Evolutionary conservation across 371 early-diverging fungal species (phyloP).

Genomic region (Mucor saturninus): DNA sequence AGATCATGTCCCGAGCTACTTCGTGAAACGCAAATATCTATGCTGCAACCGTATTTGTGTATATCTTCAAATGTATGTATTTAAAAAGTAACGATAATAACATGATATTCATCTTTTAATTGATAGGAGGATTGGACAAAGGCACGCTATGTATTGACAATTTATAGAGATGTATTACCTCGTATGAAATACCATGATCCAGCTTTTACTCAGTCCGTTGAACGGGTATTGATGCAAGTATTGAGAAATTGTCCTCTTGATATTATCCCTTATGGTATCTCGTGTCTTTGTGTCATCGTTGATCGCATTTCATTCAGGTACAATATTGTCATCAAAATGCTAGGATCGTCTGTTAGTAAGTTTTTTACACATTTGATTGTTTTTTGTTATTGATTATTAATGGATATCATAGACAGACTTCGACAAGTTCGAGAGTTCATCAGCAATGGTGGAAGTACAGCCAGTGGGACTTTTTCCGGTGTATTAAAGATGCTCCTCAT

Average conservation of each 20-base stretch:
- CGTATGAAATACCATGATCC: constrained; percentile 59
- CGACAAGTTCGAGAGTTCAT: constrained; percentile 35
- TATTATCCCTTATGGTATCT: constrained; percentile 70
- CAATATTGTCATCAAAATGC: constrained; percentile 65
- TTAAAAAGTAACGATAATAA: neutral
- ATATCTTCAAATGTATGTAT: constrained; percentile 38
- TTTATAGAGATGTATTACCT: constrained; percentile 66
- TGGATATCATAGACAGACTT: constrained; percentile 29
- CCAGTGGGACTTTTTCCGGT: constrained; percentile 12
- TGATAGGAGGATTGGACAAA: constrained; percentile 56
- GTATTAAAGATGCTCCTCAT: constrained; percentile 53
- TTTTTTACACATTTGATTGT: neutral
- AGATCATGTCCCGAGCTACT: constrained; percentile 48
- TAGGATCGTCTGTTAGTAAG: constrained; percentile 57
- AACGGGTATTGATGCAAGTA: constrained; percentile 60
- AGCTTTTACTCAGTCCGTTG: constrained; percentile 55
- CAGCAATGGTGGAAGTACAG: constrained; percentile 15
- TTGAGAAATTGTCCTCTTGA: constrained; percentile 63
- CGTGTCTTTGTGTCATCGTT: constrained; percentile 77
- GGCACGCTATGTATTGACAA: constrained; percentile 56
- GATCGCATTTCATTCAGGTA: constrained; percentile 67
- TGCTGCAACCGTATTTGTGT: constrained; percentile 56
- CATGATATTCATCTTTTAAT: neutral
- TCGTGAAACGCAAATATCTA: constrained; percentile 46
- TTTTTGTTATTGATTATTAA: neutral